Conservation (phyloP, 768 basidiomycete genomes). For the Kwoniella europaea region DNA sequence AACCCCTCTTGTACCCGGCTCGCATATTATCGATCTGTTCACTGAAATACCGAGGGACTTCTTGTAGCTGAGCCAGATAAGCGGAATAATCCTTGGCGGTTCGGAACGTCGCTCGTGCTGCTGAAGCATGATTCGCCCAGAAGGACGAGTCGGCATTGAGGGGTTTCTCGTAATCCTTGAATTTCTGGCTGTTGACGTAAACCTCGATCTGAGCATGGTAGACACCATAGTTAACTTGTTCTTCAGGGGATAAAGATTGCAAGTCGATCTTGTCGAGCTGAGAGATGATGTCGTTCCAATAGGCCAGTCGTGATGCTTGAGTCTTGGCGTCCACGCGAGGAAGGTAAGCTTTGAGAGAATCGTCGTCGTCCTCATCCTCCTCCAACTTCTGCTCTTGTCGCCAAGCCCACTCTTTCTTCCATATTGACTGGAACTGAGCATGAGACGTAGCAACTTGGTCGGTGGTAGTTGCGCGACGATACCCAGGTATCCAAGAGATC, state of each 20-base stretch:
- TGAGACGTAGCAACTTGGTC: constrained; percentile 2
- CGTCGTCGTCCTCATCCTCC: constrained; percentile 15
- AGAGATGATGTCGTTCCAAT: constrained; percentile 18
- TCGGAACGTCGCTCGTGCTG: constrained; percentile 9
- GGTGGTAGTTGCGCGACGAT: background rate
- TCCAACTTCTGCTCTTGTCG: constrained; percentile 19
- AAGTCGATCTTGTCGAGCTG: constrained; percentile 23
- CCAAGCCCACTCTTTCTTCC: constrained; percentile 22
- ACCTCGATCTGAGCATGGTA: constrained; percentile 23
- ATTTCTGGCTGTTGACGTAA: constrained; percentile 6
- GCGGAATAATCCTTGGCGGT: constrained; percentile 8
- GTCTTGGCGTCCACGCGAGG: constrained; percentile 16
- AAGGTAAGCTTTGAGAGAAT: background rate
- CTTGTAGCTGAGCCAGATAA: constrained; percentile 19
- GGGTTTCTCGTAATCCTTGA: constrained; percentile 26
- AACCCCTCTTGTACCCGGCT: constrained; percentile 16
- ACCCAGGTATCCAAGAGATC: background rate
- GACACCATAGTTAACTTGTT: constrained; percentile 26
- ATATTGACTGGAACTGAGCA: constrained; percentile 18
- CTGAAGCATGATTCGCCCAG: constrained; percentile 19
- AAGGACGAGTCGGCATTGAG: constrained; percentile 23
- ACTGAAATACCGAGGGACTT: constrained; percentile 24
- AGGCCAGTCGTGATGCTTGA: constrained; percentile 12
- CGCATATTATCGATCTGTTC: constrained; percentile 29
- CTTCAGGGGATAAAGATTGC: constrained; percentile 8